These are phyloP conservation scores for Starmera caribaea DNA, from an alignment of 805 yeast species.

Conservation along the genomic window DNA sequence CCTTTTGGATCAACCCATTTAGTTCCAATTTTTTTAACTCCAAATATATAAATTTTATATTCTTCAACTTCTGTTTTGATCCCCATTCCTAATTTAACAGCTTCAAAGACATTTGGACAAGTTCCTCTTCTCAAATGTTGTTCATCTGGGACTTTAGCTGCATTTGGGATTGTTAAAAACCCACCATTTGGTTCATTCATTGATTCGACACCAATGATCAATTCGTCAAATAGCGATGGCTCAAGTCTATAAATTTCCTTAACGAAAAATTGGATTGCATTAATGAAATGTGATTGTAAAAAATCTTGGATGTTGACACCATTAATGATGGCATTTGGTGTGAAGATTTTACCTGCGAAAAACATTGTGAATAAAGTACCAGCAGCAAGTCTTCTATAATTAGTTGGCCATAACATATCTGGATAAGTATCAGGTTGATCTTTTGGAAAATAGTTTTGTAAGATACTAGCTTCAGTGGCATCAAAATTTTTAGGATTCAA, in stretches of 20 bases:
- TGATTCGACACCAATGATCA: constrained; percentile 72
- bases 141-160: constrained; percentile 42
- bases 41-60: constrained; percentile 63
- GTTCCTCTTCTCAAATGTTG: constrained; percentile 70
- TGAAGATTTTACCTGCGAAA: constrained; percentile 66
- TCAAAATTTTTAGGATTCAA: constrained; percentile 67
- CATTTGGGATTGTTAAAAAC: constrained; percentile 50
- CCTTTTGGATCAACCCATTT: constrained; percentile 58
- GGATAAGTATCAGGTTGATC: constrained; percentile 38
- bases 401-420: constrained; percentile 91
- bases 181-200: constrained; percentile 84
- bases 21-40: constrained; percentile 60
- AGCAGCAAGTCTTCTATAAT: constrained; percentile 66
- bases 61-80: constrained; percentile 54
- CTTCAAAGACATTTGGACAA: constrained; percentile 73
- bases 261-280: constrained; percentile 42
- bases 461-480: constrained; percentile 67
- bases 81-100: constrained; percentile 75
- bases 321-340: constrained; percentile 67
- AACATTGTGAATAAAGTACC: constrained; percentile 80
- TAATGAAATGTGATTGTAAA: constrained; percentile 53
- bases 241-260: constrained; percentile 26
- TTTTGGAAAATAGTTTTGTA: constrained; percentile 48
- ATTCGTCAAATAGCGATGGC: constrained; percentile 35
- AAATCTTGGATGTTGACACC: constrained; percentile 72